phyloP scores from a whole-genome alignment of 225 moss, liverwort and hornwort genomes.

The Sphagnum contortum region DNA sequence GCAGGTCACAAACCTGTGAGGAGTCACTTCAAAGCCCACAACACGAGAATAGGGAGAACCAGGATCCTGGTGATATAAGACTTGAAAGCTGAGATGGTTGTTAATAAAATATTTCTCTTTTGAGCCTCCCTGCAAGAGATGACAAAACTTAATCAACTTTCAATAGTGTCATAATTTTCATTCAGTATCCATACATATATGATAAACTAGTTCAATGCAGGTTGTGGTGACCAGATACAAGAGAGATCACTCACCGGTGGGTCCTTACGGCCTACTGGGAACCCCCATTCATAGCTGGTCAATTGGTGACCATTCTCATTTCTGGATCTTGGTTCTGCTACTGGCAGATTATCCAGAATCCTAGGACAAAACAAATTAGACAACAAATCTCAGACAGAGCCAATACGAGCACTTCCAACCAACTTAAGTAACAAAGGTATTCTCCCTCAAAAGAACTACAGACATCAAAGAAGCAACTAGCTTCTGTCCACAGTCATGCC shows the following conservation, averaged over 20 bases:
- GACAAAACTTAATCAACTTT: not conserved
- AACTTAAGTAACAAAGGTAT: too few species aligned
- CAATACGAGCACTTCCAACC: not conserved
- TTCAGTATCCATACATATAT: too few species aligned
- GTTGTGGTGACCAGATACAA: not conserved
- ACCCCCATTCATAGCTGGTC: conserved; percentile 55
- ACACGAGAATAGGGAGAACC: conserved; percentile 50
- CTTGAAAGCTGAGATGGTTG: conserved; percentile 65
- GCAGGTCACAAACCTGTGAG: conserved; percentile 26
- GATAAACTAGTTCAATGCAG: not conserved
- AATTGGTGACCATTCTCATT: conserved; percentile 15
- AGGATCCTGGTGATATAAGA: conserved; percentile 51
- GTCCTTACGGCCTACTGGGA: conserved; percentile 49
- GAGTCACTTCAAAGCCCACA: conserved; percentile 75
- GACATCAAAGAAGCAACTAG: too few species aligned
- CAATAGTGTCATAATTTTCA: not conserved
- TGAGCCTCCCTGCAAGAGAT: conserved; percentile 23
- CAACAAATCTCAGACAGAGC: not conserved
- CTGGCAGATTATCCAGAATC: conserved; percentile 87
- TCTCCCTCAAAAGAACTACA: too few species aligned
- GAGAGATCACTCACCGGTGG: not conserved
- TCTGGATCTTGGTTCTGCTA: conserved; percentile 28
- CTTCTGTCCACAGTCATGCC: too few species aligned
- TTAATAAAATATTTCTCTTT: conserved; percentile 60
- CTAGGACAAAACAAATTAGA: conserved; percentile 7